Base-by-base conservation (phyloP, 1,284 basidiomycete species). In the Cutaneotrichosporon spelunceum region DNA sequence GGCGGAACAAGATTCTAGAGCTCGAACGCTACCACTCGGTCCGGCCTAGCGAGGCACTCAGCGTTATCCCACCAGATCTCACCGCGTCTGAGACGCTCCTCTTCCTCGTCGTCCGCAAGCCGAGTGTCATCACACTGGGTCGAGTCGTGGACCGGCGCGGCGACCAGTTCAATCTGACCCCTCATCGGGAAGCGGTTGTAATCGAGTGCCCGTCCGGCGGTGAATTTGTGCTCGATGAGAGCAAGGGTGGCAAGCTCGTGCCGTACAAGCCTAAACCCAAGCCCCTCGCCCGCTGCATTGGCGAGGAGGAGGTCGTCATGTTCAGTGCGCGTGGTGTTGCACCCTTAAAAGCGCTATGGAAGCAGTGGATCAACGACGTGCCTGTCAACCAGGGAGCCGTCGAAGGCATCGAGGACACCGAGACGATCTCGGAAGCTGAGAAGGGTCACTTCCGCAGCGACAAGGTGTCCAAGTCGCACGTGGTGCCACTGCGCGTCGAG, bases 271-370 rank as follows among this genome's bases (percentile, higher is more conserved):
- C 80, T 57, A 78, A 80, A 9, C 77, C 84, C 19, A 71, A 69
- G 59, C 80, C 84, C 9, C 76, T 88, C 50, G 61, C 70, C 24
- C 85, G 86, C n/a, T 93, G 91, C 73, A 83, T 84, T 27, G 89
- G 88, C 4, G 84, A 85, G 42, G 84, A 87, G 50, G 83, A 86
- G 45, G 83, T 86, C 55, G 72, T 87, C 13, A 80, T 87, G 61
- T 80, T 93, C 69, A 82, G 87, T 61, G 87, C 90, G 8, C 82
- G 82, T 62, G 91, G 91, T 8, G 87, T 92, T 1, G 87, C 90
- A 23, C 88, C 91, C 5, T 82, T 93, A 65, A 88, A 85, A 69
- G 81, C 92, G 53, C 83, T 84, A 44, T 93, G 90, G 89, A 83
- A 84, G 70, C 86, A 71, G 84, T 86, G 48, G 78, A 24, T 61